Conservation (phyloP, 768 basidiomycete species). For the Nidularia sp. region DNA sequence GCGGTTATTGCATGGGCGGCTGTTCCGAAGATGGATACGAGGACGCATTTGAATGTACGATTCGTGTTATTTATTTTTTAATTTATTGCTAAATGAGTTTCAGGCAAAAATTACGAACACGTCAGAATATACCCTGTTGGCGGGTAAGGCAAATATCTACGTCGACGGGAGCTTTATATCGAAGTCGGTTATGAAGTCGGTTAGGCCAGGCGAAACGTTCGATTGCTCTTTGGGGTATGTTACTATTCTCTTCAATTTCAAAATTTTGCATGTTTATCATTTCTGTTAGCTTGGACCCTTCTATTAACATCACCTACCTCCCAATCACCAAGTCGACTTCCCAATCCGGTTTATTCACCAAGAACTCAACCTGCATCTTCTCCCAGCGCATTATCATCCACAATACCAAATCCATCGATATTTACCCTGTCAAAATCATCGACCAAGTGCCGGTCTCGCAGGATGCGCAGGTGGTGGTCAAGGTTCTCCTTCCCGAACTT, state of each 20-base stretch:
- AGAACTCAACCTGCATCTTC: constrained; percentile 20
- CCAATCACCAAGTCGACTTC: constrained; percentile 25
- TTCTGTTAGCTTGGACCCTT: constrained; percentile 27
- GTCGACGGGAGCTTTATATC: constrained; percentile 39
- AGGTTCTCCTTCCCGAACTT: constrained; percentile 22
- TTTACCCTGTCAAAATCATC: constrained; percentile 23
- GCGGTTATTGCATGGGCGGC: constrained; percentile 30
- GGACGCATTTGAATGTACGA: constrained; percentile 24
- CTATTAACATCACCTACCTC: constrained; percentile 33
- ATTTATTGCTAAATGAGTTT: neutral
- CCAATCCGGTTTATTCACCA: constrained; percentile 27
- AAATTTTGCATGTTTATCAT: neutral
- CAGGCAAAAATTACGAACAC: constrained; percentile 34
- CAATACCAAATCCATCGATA: constrained; percentile 25
- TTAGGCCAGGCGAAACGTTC: constrained; percentile 34
- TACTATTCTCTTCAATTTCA: neutral
- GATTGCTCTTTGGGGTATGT: constrained; percentile 34
- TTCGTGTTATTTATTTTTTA: neutral
- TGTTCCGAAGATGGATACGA: constrained; percentile 29
- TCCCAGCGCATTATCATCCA: constrained; percentile 31
- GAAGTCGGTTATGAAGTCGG: constrained; percentile 23
- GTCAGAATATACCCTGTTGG: constrained; percentile 31
- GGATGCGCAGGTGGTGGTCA: constrained; percentile 24
- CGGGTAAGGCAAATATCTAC: constrained; percentile 30
- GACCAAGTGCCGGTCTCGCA: constrained; percentile 32